phyloP scores from a whole-genome alignment of 139 green algal genomes.

The Picochlorum sp. region DNA sequence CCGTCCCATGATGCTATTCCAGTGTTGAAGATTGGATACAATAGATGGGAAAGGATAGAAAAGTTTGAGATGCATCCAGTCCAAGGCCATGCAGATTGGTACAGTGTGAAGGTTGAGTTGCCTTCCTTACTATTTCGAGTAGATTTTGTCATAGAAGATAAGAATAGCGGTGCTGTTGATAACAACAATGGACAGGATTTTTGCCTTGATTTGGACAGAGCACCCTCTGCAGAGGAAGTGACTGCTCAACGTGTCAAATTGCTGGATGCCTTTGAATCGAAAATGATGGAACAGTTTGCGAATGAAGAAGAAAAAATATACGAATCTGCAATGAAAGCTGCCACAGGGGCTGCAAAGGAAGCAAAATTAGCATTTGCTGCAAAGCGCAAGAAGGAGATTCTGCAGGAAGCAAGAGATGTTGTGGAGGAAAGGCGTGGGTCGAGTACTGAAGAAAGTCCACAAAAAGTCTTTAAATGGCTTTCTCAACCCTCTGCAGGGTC shows the following conservation, averaged over 20 bases:
- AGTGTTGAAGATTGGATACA: conserved; percentile 63
- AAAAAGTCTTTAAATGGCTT: conserved; percentile 44
- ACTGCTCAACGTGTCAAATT: conserved; percentile 31
- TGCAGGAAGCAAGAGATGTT: conserved; percentile 31
- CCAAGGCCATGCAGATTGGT: conserved; percentile 19
- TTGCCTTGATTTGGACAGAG: conserved; percentile 42
- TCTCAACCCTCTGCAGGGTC: conserved; percentile 27
- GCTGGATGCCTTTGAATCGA: conserved; percentile 34
- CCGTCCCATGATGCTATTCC: conserved; percentile 16
- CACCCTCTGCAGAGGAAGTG: conserved; percentile 56
- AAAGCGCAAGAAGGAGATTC: conserved; percentile 11
- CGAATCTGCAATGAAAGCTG: conserved; percentile 28
- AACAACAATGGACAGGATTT: conserved; percentile 70
- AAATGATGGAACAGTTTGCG: conserved; percentile 33
- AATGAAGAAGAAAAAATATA: conserved; percentile 51
- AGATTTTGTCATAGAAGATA: conserved; percentile 73
- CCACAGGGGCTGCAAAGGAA: conserved; percentile 32
- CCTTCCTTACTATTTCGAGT: conserved; percentile 53
- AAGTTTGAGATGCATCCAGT: conserved; percentile 45
- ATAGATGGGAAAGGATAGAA: conserved; percentile 68
- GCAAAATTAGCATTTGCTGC: conserved; percentile 20
- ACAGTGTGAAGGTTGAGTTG: conserved; percentile 18
- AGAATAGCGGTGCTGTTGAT: conserved; percentile 40
- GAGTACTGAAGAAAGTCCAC: conserved; percentile 10
- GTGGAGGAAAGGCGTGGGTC: conserved; percentile 41